phyloP scores from a whole-genome alignment of 768 basidiomycete genomes.

The Exidia glandulosa region DNA sequence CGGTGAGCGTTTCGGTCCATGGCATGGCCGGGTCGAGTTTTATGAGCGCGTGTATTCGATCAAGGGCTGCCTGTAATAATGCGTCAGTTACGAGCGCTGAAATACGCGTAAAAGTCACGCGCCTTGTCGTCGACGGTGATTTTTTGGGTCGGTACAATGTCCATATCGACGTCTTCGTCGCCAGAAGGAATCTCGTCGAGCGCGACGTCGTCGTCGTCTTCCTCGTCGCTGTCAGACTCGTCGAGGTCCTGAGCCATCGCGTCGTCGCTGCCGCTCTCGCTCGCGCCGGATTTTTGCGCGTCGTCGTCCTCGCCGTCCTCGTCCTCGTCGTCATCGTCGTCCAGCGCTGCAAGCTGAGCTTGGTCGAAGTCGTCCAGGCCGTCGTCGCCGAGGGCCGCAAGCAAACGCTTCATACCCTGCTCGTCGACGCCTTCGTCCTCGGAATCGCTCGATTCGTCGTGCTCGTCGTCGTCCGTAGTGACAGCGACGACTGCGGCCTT shows the following conservation, averaged over 20 bases:
- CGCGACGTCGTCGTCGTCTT: constrained; percentile 16
- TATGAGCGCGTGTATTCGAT: constrained; percentile 69
- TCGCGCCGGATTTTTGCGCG: constrained; percentile 14
- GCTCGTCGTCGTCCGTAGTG: too few species aligned
- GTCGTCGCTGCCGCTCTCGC: constrained; percentile 10
- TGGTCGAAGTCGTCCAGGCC: constrained; percentile 55
- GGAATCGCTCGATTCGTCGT: too few species aligned
- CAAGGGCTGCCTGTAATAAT: constrained; percentile 51
- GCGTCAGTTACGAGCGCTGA: neutral
- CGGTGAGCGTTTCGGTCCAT: constrained; percentile 74
- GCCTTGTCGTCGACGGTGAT: constrained; percentile 75
- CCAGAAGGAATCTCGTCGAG: constrained; percentile 9
- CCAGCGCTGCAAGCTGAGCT: constrained; percentile 37
- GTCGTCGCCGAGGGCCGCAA: constrained; percentile 51
- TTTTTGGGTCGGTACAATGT: constrained; percentile 73
- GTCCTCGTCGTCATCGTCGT: constrained; percentile 19
- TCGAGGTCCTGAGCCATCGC: constrained; percentile 20
- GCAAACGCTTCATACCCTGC: constrained; percentile 44
- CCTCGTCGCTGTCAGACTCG: constrained; percentile 19
- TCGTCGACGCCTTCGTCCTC: constrained; percentile 41
- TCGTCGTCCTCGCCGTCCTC: constrained; percentile 21
- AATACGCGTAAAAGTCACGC: neutral
- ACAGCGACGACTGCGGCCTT: too few species aligned
- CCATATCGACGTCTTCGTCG: constrained; percentile 36
- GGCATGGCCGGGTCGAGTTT: constrained; percentile 61